Evolutionary conservation across 2,329 filamentous ascomycete species (phyloP), one percentile per base, ranked within the genome.

Genomic region (Cytospora piceicola): DNA sequence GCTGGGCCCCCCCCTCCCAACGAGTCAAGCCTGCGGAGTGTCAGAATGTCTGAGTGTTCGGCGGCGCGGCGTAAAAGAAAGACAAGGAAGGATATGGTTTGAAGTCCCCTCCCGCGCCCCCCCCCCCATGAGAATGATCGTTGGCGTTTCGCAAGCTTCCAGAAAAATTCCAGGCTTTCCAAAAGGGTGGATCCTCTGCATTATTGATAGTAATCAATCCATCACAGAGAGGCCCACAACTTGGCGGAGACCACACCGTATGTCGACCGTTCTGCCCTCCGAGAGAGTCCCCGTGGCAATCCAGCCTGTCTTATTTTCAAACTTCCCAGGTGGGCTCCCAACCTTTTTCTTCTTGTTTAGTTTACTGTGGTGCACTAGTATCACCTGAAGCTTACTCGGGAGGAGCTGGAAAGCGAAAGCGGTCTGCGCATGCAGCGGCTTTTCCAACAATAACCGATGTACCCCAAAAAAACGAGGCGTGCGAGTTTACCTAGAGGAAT

Each of bases 91-190:
- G 17, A 34, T 4, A 22, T 34, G 59, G 59, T 51, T 30, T n/a
- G 36, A 24, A 46, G 36, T 15, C 34, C 56, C 56, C 36, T 20
- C 56, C 32, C 34, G n/a, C n/a, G 27, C 15, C 12, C n/a, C 15
- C 27, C 24, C 30, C 22, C 58, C 58, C 58, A 61, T 34, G 58
- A 46, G n/a, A 59, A 56, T 54, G 62, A 49, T 49, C 60, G 46
- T n/a, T 55, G 57, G 60, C 46, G 65, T 67, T 64, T 64, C 65
- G 61, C 57, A 64, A 64, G 65, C 65, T 67, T 67, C 65, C 61
- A 67, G 65, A 67, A 67, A 63, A 61, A 36, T 64, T 61, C 32
- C 54, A 64, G 54, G 54, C 36, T 61, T 67, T 64, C 65, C 20
- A 60, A 64, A 55, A 14, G 49, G 20, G 65, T 67, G 65, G 65